Percentiles rank a stretch among this genome's conserved stretches.
Evolutionary conservation across 768 basidiomycete species (phyloP).

Genomic region (Leccinellum albellum): DNA sequence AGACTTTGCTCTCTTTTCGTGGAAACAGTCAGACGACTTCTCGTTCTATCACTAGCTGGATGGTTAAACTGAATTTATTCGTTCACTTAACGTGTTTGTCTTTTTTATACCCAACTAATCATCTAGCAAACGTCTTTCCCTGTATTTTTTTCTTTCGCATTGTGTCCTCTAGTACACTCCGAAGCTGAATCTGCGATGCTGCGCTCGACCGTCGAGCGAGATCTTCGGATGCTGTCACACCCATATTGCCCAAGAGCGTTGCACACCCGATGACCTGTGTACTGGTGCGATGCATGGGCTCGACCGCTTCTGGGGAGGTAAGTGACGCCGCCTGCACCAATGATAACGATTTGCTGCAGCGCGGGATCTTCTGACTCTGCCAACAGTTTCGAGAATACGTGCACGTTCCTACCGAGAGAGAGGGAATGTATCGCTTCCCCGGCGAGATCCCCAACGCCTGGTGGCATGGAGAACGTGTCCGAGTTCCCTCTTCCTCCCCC

Average conservation of each 20-base stretch:
- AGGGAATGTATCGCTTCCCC: slow-evolving; percentile 74
- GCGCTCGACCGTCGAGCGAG: slow-evolving; percentile 18
- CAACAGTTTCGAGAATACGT: slow-evolving; percentile 54
- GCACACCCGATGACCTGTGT: slow-evolving; percentile 69
- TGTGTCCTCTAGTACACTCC: neutral
- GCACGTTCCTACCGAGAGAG: slow-evolving; percentile 77
- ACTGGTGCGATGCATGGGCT: slow-evolving; percentile 71
- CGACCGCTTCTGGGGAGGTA: slow-evolving; percentile 51
- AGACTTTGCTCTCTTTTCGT: slow-evolving; percentile 20
- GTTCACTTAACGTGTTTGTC: slow-evolving; percentile 19
- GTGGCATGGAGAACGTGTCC: slow-evolving; percentile 55
- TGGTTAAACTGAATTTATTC: slow-evolving; percentile 24
- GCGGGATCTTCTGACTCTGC: slow-evolving; percentile 36
- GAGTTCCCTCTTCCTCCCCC: neutral
- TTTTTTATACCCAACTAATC: slow-evolving; percentile 21
- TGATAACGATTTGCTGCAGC: slow-evolving; percentile 50
- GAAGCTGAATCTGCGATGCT: neutral
- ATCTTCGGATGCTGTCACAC: slow-evolving; percentile 50
- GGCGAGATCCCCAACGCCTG: slow-evolving; percentile 66
- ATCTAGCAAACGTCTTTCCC: neutral
- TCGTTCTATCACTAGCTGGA: slow-evolving; percentile 19
- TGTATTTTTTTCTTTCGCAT: slow-evolving; percentile 1
- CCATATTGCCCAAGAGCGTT: slow-evolving; percentile 52
- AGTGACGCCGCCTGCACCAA: slow-evolving; percentile 90
- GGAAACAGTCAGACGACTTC: slow-evolving; percentile 22